Conservation (phyloP, 176 grass and related monocot genomes). For the Phoenix roebelenii region DNA sequence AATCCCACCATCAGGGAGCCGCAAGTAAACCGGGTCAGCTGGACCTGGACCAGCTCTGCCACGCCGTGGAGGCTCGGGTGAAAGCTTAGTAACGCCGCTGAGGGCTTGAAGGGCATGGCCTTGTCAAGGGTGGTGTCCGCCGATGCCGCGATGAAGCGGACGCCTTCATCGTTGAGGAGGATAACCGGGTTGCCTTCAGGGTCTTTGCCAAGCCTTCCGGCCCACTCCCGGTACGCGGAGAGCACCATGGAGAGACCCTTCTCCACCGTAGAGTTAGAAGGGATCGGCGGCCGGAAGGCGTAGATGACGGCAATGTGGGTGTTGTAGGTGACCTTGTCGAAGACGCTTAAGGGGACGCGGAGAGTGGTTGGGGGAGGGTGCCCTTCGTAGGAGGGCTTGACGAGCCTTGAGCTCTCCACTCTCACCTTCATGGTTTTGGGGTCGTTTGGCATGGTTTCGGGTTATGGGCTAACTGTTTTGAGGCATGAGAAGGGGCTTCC, state of each 20-base stretch:
- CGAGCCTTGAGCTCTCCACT: constrained; percentile 37
- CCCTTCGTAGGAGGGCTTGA: constrained; percentile 36
- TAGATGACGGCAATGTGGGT: constrained; percentile 60
- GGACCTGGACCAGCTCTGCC: constrained; percentile 12
- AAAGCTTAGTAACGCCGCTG: constrained; percentile 29
- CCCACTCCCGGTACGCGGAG: constrained; percentile 41
- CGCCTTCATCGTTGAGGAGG: constrained; percentile 43
- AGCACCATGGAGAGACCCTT: constrained; percentile 31
- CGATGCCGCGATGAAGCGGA: constrained; percentile 38
- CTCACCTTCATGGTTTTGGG: constrained; percentile 42
- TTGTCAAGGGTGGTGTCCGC: constrained; percentile 33
- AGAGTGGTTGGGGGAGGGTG: constrained; percentile 3
- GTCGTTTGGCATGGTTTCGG: background rate
- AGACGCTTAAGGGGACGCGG: constrained; percentile 36
- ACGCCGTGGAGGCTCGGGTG: constrained; percentile 31
- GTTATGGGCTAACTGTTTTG: no score
- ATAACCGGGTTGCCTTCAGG: constrained; percentile 21
- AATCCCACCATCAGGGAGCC: no score
- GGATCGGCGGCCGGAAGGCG: constrained; percentile 52
- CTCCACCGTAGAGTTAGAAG: constrained; percentile 31
- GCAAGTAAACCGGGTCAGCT: no score
- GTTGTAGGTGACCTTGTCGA: constrained; percentile 59
- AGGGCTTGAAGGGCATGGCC: constrained; percentile 29
- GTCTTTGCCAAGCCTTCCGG: constrained; percentile 29
- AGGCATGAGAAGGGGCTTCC: no score